A percentile compares a stretch with the other conserved stretches of the same genome.
phyloP scores from a whole-genome alignment of 139 green algal species.

The Tetradesmus obliquus region DNA sequence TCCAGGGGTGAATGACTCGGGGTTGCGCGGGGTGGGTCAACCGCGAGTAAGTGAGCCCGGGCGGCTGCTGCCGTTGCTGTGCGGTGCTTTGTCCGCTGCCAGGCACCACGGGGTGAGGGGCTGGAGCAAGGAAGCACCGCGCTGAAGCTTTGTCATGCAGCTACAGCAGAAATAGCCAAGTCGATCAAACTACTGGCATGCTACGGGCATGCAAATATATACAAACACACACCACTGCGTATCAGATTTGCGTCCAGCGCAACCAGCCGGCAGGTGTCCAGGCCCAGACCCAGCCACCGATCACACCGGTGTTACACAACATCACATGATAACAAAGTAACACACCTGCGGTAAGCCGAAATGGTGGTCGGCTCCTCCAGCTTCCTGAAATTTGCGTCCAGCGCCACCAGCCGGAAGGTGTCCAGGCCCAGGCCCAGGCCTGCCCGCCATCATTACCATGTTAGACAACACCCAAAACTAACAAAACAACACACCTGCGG shows the following conservation, averaged over 20 bases:
- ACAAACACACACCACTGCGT: too few relatives aligned
- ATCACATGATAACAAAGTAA: too few relatives aligned
- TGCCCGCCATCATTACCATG: background rate
- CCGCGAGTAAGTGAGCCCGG: background rate
- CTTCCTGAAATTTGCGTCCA: constrained; percentile 94
- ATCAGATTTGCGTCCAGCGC: constrained; percentile 93
- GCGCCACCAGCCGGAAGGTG: constrained; percentile 95
- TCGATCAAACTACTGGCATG: too few relatives aligned
- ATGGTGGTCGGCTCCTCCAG: constrained; percentile 76
- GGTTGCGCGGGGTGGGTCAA: background rate
- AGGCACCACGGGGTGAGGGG: background rate
- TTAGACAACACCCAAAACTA: background rate
- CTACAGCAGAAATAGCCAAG: too few relatives aligned
- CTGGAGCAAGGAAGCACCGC: background rate
- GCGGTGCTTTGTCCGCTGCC: background rate
- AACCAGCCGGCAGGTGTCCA: constrained; percentile 83
- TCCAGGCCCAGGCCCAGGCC: constrained; percentile 97
- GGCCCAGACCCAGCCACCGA: background rate
- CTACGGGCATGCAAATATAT: too few relatives aligned
- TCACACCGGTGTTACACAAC: too few relatives aligned
- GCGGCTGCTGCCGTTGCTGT: background rate
- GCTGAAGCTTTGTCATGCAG: too few relatives aligned
- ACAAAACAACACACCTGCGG: constrained; percentile 47
- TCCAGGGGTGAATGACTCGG: constrained; percentile 13
- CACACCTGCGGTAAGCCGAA: constrained; percentile 70